Evolutionary conservation across 176 grass and related monocot species (phyloP), one percentile per base, ranked within the genome.

Genomic region (Stipa capillata): DNA sequence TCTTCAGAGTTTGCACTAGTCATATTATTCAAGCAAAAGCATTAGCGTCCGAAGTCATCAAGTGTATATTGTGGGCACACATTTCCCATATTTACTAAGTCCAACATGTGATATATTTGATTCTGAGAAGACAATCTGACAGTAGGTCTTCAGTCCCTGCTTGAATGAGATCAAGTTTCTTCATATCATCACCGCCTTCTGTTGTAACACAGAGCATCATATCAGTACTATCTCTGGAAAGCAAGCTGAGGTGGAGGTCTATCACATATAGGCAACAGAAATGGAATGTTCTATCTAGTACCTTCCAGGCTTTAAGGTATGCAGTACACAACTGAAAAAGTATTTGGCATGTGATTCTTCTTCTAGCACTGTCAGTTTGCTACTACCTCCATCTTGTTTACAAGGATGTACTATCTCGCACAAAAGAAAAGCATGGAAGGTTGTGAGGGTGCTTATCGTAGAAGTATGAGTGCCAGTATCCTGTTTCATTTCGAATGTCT

Each of bases 311-410:
- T 63, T 27, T 51, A 63, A 17, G 15, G n/a, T 73, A 50, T 64
- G 44, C 34, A 35, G 13, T 59, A 62, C 32, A 27, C 33, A 74
- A 24, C 36, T 16, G 41, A 71, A 81, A 24, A 11, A 64, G 16
- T 80, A 15, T 56, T 64, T 18, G 65, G 29, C n/a, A 66, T 79
- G 16, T 35, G 16, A n/a, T 56, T 65, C 18, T 64, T 42, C 36
- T 81, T 23, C 28, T 53, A 34, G 14, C 24, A 24, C 12, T 7
- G 3, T 54, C 45, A 85, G 2, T 47, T 73, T 12, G 24, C 71
- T 37, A 33, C 33, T 36, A 80, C n/a, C 8, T 75, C 28, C 7
- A 31, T 85, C 55, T 63, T 73, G 45, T 60, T 72, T 69, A 79
- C 43, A 35, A 63, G 12, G 64, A 51, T n/a, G 53, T 31, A 45